phyloP scores from a whole-genome alignment of 257 asterid genomes.

The Knoxia roxburghii region DNA sequence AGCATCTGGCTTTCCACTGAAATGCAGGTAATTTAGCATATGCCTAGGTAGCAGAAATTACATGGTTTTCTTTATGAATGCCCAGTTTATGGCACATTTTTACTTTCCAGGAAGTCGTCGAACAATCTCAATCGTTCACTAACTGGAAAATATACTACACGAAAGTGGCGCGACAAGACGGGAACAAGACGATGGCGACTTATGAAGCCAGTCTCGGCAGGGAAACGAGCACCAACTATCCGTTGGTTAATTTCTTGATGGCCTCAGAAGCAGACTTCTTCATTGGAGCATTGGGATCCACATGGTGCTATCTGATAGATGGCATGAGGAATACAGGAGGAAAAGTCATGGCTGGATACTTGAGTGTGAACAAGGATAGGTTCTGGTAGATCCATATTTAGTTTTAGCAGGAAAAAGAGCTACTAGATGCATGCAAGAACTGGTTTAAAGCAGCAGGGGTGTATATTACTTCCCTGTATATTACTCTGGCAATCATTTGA shows the following conservation, averaged over 20 bases:
- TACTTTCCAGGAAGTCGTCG: slow-evolving; percentile 65
- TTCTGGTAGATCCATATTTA: slow-evolving; percentile 53
- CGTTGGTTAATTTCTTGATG: slow-evolving; percentile 91
- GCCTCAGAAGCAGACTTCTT: slow-evolving; percentile 91
- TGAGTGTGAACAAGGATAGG: slow-evolving; percentile 91
- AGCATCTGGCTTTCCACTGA: slow-evolving; percentile 93
- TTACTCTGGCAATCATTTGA: no score
- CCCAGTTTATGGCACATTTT: background rate
- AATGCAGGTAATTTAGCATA: slow-evolving; percentile 62
- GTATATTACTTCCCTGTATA: no score
- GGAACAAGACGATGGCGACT: slow-evolving; percentile 73
- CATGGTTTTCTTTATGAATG: background rate
- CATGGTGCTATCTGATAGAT: slow-evolving; percentile 88
- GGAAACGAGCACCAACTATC: slow-evolving; percentile 85
- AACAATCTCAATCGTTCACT: slow-evolving; percentile 39
- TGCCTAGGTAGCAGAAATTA: background rate
- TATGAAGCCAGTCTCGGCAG: slow-evolving; percentile 92
- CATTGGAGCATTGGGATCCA: slow-evolving; percentile 87
- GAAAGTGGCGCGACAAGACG: slow-evolving; percentile 74
- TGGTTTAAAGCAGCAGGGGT: background rate
- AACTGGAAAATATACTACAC: slow-evolving; percentile 83
- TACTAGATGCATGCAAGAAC: no score
- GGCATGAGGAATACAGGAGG: slow-evolving; percentile 97
- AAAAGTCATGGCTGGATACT: slow-evolving; percentile 87
- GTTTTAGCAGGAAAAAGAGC: background rate